A percentile compares a stretch with the other conserved stretches of the same genome.
Conservation (phyloP, 2,329 filamentous ascomycete genomes). For the Apiospora hydei region DNA sequence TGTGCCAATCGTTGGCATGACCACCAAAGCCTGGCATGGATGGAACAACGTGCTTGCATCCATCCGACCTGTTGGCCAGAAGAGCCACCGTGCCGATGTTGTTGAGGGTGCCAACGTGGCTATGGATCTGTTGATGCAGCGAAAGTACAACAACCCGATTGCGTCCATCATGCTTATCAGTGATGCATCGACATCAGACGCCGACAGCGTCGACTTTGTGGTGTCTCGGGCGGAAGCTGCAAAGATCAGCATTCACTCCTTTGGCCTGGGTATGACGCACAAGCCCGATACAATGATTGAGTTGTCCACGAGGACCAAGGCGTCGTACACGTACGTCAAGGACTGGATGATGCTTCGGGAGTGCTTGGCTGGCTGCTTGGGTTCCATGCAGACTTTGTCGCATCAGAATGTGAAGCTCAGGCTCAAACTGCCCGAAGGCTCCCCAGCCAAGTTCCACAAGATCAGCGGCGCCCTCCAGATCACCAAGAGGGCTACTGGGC, state of each 20-base stretch:
- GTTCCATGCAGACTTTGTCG: slow-evolving; percentile 90
- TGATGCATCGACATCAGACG: slow-evolving; percentile 93
- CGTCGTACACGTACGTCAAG: slow-evolving; percentile 97
- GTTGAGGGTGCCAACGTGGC: slow-evolving; percentile 97
- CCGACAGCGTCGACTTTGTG: slow-evolving; percentile 96
- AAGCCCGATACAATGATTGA: slow-evolving; percentile 99
- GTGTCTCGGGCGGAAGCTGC: slow-evolving; percentile 95
- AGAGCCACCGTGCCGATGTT: slow-evolving; percentile 94
- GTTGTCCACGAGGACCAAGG: slow-evolving; percentile 92
- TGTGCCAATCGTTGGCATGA: slow-evolving; percentile 97
- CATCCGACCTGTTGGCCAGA: slow-evolving; percentile 93
- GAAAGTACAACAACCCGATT: slow-evolving; percentile 93
- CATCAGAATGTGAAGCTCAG: slow-evolving; percentile 98
- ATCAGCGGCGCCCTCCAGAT: slow-evolving; percentile 96
- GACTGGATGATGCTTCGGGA: slow-evolving; percentile 99
- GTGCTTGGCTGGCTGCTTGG: slow-evolving; percentile 91
- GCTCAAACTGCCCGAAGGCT: slow-evolving; percentile 91
- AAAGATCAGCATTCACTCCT: slow-evolving; percentile 96
- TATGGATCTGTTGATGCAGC: slow-evolving; percentile 98
- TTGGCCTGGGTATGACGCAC: slow-evolving; percentile 94
- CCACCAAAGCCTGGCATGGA: slow-evolving; percentile 89
- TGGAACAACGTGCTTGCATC: slow-evolving; percentile 88
- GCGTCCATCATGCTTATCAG: slow-evolving; percentile 97
- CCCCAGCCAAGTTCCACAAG: slow-evolving; percentile 97
- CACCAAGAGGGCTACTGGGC: slow-evolving; percentile 92